Percentiles rank a stretch among this genome's conserved stretches.
Conservation (phyloP, 306 rosid genomes). For the Sindora glabra region DNA sequence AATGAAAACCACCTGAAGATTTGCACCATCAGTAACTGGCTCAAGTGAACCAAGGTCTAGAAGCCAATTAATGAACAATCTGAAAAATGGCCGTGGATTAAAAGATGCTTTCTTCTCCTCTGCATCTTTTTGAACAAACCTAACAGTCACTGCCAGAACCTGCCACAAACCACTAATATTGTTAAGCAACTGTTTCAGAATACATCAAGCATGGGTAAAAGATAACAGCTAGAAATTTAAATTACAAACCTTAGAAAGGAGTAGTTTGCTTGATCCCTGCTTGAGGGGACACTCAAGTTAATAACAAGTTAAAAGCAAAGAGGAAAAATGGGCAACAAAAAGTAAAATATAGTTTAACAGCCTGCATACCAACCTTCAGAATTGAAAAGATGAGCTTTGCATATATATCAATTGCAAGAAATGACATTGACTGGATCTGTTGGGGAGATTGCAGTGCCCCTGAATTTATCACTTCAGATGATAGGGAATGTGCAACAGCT, state of each 20-base stretch:
- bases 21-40: constrained; percentile 80
- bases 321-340: not conserved
- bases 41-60: constrained; percentile 86
- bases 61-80: constrained; percentile 89
- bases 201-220: not conserved
- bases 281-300: constrained; percentile 17
- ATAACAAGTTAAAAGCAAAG: not conserved
- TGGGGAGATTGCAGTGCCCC: constrained; percentile 66
- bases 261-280: constrained; percentile 78
- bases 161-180: constrained; percentile 25
- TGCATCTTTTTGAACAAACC: constrained; percentile 68
- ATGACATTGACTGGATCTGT: constrained; percentile 58
- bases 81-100: constrained; percentile 84
- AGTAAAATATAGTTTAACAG: not conserved
- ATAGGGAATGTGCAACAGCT: constrained; percentile 70
- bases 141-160: constrained; percentile 74
- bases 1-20: constrained; percentile 61
- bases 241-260: constrained; percentile 66
- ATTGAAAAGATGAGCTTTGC: constrained; percentile 74
- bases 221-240: not conserved
- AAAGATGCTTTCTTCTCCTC: constrained; percentile 85
- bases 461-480: constrained; percentile 63
- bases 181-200: constrained; percentile 9
- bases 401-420: constrained; percentile 82
- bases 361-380: constrained; percentile 52